Base-by-base conservation (phyloP, 164 flowering plant species). In the Kingdonia uniflora region DNA sequence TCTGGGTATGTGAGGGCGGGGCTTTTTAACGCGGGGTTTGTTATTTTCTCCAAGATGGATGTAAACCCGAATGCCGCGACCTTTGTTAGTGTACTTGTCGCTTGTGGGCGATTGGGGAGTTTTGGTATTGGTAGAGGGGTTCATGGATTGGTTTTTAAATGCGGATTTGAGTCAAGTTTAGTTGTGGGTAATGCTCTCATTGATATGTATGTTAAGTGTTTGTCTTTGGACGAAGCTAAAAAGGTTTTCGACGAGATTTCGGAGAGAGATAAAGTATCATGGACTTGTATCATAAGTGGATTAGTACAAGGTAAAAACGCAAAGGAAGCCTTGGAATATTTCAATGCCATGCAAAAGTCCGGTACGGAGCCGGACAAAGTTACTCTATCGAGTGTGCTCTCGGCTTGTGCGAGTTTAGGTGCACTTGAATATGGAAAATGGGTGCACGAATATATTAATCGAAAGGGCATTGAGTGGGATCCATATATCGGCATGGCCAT, bases 341-440 rank as follows among this genome's bases (percentile, higher is more conserved):
- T 80, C 56, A 25, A 16, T 15, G 54, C 52, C 16, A 76, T 74
- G 79, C 77, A 63, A 47, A 17, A 14, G 1, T 66, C 64, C 2
- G 74, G 72, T 2, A 15, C 70, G 20, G 64, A 68, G 41, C 81
- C 79, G 23, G 79, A 80, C 62, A 60, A 52, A 63, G 45, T 70
- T 11, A 63, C 74, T 11, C 64, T 78, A 22, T 67, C 79, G 38
- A 74, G 72, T 26, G 80, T 76, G 24, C 79, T 80, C 26, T 72
- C 79, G 1, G 86, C 86, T 19, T 80, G 82, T 59, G 79, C 82
- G 11, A 67, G 69, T 58, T 62, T 76, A 41, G 86, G 82, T 16
- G 73, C 67, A 43, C 60, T 77, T 24, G 77, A 68, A 51, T 63
- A 44, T 45, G 82, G 86, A 11, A 71, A 71, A 59, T 76, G 80